These are phyloP conservation scores for Penstemon eatonii DNA, from an alignment of 257 asterid genomes.

Conservation along the genomic window DNA sequence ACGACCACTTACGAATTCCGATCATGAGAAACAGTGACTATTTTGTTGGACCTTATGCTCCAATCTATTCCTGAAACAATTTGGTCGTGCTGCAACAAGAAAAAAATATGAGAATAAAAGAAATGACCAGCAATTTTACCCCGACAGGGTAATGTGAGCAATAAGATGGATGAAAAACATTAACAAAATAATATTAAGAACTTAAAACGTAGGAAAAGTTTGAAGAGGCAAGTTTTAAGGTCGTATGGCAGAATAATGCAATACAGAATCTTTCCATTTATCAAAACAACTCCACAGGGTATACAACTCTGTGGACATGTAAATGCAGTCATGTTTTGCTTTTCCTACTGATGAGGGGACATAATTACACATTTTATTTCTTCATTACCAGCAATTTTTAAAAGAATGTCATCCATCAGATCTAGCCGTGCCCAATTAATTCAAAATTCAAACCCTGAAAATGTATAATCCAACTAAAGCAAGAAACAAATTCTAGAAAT, in stretches of 20 bases:
- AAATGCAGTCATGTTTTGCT: not conserved
- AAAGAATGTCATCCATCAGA: slow-evolving; percentile 8
- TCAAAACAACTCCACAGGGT: slow-evolving; percentile 1
- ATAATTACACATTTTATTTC: not conserved
- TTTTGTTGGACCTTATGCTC: slow-evolving; percentile 75
- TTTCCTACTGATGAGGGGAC: not conserved
- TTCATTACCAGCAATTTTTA: not conserved
- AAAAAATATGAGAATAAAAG: slow-evolving; percentile 30
- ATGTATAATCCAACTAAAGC: not conserved
- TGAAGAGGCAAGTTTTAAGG: not conserved
- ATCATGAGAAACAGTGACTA: slow-evolving; percentile 97
- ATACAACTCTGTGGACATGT: not conserved
- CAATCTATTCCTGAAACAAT: slow-evolving; percentile 97
- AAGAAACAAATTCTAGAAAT: slow-evolving; percentile 15
- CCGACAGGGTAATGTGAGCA: slow-evolving; percentile 7
- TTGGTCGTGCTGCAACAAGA: slow-evolving; percentile 89
- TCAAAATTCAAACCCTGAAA: not conserved
- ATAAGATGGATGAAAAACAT: slow-evolving; percentile 8
- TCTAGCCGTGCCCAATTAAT: not conserved
- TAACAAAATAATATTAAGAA: slow-evolving; percentile 12
- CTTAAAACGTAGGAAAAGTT: not conserved
- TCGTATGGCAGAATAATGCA: slow-evolving; percentile 11
- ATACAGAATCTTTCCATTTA: not conserved
- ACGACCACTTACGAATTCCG: slow-evolving; percentile 88
- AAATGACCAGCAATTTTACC: slow-evolving; percentile 3